phyloP scores from a whole-genome alignment of 1,139 yeast genomes.

The Zygosaccharomyces sapae region DNA sequence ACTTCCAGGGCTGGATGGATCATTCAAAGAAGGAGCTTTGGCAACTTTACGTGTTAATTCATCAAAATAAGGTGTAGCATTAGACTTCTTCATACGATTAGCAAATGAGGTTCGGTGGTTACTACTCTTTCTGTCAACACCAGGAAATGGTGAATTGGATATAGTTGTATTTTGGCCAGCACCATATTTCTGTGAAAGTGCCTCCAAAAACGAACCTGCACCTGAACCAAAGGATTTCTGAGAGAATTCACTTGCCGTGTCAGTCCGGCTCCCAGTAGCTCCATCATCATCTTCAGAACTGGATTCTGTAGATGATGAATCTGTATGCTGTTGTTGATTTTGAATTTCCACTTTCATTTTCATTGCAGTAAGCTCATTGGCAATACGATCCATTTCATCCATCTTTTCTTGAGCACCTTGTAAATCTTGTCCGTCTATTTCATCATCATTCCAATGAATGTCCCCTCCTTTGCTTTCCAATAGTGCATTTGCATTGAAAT shows the following conservation, averaged over 20 bases:
- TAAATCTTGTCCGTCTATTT: slow-evolving; percentile 39
- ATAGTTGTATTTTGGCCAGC: slow-evolving; percentile 23
- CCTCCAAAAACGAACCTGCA: slow-evolving; percentile 32
- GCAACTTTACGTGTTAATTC: slow-evolving; percentile 54
- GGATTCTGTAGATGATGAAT: slow-evolving; percentile 17
- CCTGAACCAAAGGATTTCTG: slow-evolving; percentile 16
- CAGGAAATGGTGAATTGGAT: slow-evolving; percentile 7
- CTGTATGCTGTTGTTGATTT: background rate
- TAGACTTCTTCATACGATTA: slow-evolving; percentile 30
- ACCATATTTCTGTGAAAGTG: slow-evolving; percentile 34
- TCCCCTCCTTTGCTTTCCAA: slow-evolving; percentile 14
- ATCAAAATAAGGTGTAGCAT: slow-evolving; percentile 43
- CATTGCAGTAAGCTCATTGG: slow-evolving; percentile 36
- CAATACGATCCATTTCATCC: slow-evolving; percentile 45
- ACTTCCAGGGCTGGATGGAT: background rate
- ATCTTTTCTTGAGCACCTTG: slow-evolving; percentile 43
- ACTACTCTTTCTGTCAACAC: slow-evolving; percentile 12
- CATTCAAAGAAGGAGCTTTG: slow-evolving; percentile 14
- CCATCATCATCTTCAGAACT: slow-evolving; percentile 13
- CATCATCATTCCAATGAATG: slow-evolving; percentile 2
- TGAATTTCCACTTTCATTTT: slow-evolving; percentile 12
- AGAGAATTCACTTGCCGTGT: slow-evolving; percentile 11
- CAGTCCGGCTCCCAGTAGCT: slow-evolving; percentile 6
- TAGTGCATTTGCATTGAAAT: slow-evolving; percentile 38
- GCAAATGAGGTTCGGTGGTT: slow-evolving; percentile 30